Evolutionary conservation across 768 basidiomycete species (phyloP).

Genomic region (Mycena epipterygia): DNA sequence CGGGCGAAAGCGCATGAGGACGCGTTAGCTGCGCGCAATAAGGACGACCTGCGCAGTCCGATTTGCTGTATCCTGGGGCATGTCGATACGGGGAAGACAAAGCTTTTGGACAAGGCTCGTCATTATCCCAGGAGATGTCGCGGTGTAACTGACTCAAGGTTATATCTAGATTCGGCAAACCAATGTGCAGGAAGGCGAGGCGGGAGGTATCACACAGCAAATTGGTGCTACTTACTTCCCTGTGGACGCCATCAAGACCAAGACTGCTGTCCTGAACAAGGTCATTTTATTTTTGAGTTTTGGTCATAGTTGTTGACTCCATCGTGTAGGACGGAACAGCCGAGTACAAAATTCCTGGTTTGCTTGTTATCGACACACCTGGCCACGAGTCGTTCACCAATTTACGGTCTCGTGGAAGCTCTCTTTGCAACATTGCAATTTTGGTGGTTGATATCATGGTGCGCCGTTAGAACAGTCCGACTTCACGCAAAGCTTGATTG

Average conservation of each 20-base stretch:
- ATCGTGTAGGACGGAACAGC: conserved; percentile 75
- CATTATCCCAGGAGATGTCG: not conserved
- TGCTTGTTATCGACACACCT: conserved; percentile 97
- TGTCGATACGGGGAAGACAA: conserved; percentile 99
- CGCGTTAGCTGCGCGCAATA: conserved; percentile 87
- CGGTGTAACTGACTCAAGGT: not conserved
- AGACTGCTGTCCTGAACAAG: conserved; percentile 94
- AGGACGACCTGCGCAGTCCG: conserved; percentile 93
- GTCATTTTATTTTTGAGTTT: conserved; percentile 48
- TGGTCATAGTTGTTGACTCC: conserved; percentile 10
- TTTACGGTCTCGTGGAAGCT: conserved; percentile 93
- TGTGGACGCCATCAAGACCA: conserved; percentile 91
- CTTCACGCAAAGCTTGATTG: conserved; percentile 2
- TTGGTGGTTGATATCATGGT: conserved; percentile 99
- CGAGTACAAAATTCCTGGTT: conserved; percentile 97
- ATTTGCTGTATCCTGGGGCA: conserved; percentile 99
- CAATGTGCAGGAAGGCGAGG: conserved; percentile 99
- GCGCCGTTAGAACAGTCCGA: conserved; percentile 34
- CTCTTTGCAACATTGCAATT: conserved; percentile 98
- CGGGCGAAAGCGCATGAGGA: conserved; percentile 84
- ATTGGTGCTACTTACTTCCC: conserved; percentile 99
- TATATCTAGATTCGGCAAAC: conserved; percentile 93
- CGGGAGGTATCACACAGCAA: conserved; percentile 99
- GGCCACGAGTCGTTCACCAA: conserved; percentile 99
- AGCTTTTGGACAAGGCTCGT: conserved; percentile 92